These are phyloP conservation scores for Farysia itapuensis DNA, from an alignment of 1,284 basidiomycete genomes.

Conservation along the genomic window DNA sequence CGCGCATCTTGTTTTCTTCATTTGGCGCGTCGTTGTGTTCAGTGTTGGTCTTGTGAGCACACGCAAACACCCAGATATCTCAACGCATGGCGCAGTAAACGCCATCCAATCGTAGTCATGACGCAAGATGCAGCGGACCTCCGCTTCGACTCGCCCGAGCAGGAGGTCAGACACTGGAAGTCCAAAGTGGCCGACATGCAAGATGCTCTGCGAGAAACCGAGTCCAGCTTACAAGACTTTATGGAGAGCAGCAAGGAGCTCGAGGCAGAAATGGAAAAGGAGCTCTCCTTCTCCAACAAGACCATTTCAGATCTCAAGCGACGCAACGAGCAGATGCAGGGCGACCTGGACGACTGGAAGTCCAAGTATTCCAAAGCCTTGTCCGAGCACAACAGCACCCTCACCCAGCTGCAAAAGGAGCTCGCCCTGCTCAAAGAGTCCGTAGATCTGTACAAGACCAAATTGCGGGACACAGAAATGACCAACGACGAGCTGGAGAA, in stretches of 20 bases:
- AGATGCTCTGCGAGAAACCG: conserved; percentile 48
- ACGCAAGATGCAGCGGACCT: conserved; percentile 30
- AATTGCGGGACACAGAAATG: conserved; percentile 56
- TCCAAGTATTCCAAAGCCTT: conserved; percentile 53
- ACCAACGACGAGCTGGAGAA: conserved; percentile 59
- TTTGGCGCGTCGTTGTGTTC: no score
- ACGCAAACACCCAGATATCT: no score
- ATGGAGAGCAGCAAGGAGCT: conserved; percentile 55
- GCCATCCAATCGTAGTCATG: no score
- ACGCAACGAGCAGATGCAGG: conserved; percentile 42
- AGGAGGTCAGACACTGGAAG: conserved; percentile 52
- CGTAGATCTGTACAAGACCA: conserved; percentile 54
- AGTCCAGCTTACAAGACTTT: conserved; percentile 51
- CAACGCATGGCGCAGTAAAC: no score
- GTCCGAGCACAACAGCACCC: conserved; percentile 47
- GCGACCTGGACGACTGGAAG: conserved; percentile 56
- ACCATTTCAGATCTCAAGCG: conserved; percentile 37
- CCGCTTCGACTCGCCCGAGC: conserved; percentile 42
- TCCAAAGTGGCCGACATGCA: conserved; percentile 49
- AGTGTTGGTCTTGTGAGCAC: no score
- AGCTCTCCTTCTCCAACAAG: conserved; percentile 37
- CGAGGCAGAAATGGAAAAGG: conserved; percentile 56
- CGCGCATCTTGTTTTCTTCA: no score
- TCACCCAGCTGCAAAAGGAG: conserved; percentile 50
- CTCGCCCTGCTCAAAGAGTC: conserved; percentile 42